These are phyloP conservation scores for Solanum bulbocastanum DNA, from an alignment of 257 asterid genomes.

Conservation along the genomic window DNA sequence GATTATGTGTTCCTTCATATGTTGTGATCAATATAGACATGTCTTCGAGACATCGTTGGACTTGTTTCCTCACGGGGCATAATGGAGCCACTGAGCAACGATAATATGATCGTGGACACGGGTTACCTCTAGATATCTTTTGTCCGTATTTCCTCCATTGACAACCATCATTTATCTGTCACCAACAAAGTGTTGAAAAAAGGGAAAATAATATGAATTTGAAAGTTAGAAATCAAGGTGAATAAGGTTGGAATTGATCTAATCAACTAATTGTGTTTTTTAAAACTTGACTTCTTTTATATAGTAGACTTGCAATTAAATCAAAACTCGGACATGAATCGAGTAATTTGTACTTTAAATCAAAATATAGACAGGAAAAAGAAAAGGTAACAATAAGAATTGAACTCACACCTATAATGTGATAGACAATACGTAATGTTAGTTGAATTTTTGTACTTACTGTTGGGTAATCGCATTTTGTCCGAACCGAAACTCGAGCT, in stretches of 20 bases:
- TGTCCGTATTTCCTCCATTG: slow-evolving; percentile 98
- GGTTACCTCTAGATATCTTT: slow-evolving; percentile 76
- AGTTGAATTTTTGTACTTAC: slow-evolving; percentile 25
- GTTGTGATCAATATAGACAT: slow-evolving; percentile 75
- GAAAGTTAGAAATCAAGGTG: not conserved
- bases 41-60: slow-evolving; percentile 72
- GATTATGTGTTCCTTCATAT: slow-evolving; percentile 88
- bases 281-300: not conserved
- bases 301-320: not conserved
- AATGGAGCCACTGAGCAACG: slow-evolving; percentile 74
- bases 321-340: not conserved
- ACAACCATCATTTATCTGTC: slow-evolving; percentile 86
- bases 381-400: not conserved
- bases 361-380: not conserved
- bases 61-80: slow-evolving; percentile 90
- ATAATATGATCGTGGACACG: slow-evolving; percentile 87
- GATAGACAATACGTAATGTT: not conserved
- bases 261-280: not conserved
- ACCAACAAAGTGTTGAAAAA: not conserved
- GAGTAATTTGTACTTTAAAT: not conserved
- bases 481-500: slow-evolving; percentile 80
- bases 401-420: not conserved
- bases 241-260: not conserved
- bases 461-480: slow-evolving; percentile 72
- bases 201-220: not conserved